Evolutionary conservation across 352 stramenopile species (phyloP), one percentile per base, ranked within the genome.

Genomic region (Pythium brachiatum): DNA sequence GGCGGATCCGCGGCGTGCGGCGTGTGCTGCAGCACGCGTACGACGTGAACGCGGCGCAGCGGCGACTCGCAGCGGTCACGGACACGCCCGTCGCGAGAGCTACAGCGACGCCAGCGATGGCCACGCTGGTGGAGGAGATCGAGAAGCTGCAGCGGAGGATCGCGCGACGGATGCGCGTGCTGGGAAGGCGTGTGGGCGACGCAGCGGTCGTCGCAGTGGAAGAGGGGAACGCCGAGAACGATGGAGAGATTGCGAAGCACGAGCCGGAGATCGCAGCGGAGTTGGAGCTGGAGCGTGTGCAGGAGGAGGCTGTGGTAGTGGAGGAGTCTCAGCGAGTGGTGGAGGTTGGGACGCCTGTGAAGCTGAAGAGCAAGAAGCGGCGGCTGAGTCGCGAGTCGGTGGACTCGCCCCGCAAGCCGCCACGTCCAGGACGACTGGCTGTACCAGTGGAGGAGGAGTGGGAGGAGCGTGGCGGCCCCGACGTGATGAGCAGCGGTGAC

Each of bases 361-460:
- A 47, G 12, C 29, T 20, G 12, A 62, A 50, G 18, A 7, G 44
- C 5, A 31, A 38, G 11, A 46, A 53, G 31, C 23, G 57, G 12
- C 58, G 58, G 23, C 13, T 59, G 38, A 53, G 58, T 13, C 26
- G 29, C 20, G 36, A 59, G n/a, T 59, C 38, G 27, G 1, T 59
- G 12, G 58, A 65, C 20, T 65, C 58, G 29, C 58, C 58, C 21
- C 48, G 48, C n/a, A 65, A 65, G 29, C 58, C 58, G 11, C 52
- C 52, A n/a, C 60, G 60, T 13, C 51, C 60, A 0, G 60, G 52
- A 16, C 60, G 51, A 23, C 21, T 60, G 48, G 31, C 41, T 13
- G 23, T 55, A 13, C 9, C 38, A 18, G 51, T 60, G 3, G 36
- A 59, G 21, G 48, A 36, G 23, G 46, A 43, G 21, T 48, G 25